Percentiles rank a stretch among this genome's conserved stretches.
phyloP scores from a whole-genome alignment of 768 basidiomycete genomes.

The Boletellus ananiceps region DNA sequence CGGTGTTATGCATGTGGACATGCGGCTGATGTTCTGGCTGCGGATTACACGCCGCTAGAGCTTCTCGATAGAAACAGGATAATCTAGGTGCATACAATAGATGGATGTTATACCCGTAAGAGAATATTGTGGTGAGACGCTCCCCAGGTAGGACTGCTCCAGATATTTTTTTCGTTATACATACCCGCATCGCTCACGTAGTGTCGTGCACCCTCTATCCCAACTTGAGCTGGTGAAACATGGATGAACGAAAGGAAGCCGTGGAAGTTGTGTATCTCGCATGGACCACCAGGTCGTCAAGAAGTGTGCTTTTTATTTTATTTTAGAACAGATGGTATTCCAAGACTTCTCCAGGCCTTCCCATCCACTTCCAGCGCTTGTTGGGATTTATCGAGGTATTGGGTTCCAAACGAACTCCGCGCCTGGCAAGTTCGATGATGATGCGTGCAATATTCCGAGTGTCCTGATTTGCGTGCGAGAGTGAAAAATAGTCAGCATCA shows the following conservation, averaged over 20 bases:
- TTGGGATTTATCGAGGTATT: conserved; percentile 67
- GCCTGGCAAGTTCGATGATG: conserved; percentile 68
- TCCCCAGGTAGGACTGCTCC: too few species aligned
- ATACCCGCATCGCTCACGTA: too few species aligned
- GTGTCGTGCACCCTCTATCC: too few species aligned
- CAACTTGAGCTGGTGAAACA: too few species aligned
- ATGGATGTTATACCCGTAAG: too few species aligned
- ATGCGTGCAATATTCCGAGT: conserved; percentile 85
- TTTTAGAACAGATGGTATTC: conserved; percentile 36
- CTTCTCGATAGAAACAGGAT: too few species aligned
- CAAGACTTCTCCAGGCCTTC: conserved; percentile 62
- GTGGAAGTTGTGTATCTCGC: neutral
- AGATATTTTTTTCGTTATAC: too few species aligned
- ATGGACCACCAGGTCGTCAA: neutral
- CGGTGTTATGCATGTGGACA: too few species aligned
- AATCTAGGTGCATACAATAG: too few species aligned
- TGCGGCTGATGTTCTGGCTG: too few species aligned
- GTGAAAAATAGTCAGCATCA: conserved; percentile 1
- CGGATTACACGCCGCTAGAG: too few species aligned
- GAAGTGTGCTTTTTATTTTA: neutral
- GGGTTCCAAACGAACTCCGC: conserved; percentile 62
- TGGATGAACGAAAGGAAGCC: neutral
- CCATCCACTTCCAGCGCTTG: conserved; percentile 85
- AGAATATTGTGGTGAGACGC: too few species aligned
- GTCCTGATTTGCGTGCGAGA: conserved; percentile 49